phyloP scores from a whole-genome alignment of 345 rosid species.

The Gossypium bickii region DNA sequence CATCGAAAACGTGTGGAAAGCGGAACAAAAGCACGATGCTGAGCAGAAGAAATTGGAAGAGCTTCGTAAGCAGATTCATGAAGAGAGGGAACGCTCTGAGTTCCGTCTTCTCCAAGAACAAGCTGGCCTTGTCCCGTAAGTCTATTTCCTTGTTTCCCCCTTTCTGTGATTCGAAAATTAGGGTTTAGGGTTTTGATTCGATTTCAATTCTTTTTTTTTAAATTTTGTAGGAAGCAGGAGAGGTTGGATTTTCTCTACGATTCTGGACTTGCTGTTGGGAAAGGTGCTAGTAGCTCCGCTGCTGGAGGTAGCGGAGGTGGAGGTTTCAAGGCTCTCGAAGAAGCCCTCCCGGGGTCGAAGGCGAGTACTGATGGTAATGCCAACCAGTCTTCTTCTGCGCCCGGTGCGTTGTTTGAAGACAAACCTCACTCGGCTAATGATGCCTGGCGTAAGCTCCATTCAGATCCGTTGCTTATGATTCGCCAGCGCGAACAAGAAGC shows the following conservation, averaged over 20 bases:
- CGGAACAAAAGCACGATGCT: constrained; percentile 95
- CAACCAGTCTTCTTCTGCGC: constrained; percentile 43
- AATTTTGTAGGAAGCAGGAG: constrained; percentile 67
- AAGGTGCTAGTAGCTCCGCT: constrained; percentile 32
- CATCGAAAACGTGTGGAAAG: constrained; percentile 98
- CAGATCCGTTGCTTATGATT: constrained; percentile 87
- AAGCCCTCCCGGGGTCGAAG: constrained; percentile 27
- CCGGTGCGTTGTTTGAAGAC: constrained; percentile 88
- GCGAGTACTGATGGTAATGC: constrained; percentile 15
- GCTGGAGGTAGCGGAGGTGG: constrained; percentile 37
- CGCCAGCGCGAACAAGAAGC: constrained; percentile 96
- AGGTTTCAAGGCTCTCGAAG: constrained; percentile 71
- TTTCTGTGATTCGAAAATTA: not conserved
- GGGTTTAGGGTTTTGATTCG: constrained; percentile 19
- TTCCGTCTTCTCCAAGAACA: constrained; percentile 90
- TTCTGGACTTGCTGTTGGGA: constrained; percentile 88
- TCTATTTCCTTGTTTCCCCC: not conserved
- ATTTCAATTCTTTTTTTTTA: not conserved
- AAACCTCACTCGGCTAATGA: constrained; percentile 79
- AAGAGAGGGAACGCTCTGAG: constrained; percentile 86
- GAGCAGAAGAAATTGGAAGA: constrained; percentile 96
- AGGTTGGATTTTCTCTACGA: constrained; percentile 93
- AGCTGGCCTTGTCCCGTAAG: constrained; percentile 89
- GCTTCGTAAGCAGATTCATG: constrained; percentile 86
- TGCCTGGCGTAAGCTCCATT: constrained; percentile 88